phyloP scores from a whole-genome alignment of 495 filamentous ascomycete species.

The Penicillium steckii region DNA sequence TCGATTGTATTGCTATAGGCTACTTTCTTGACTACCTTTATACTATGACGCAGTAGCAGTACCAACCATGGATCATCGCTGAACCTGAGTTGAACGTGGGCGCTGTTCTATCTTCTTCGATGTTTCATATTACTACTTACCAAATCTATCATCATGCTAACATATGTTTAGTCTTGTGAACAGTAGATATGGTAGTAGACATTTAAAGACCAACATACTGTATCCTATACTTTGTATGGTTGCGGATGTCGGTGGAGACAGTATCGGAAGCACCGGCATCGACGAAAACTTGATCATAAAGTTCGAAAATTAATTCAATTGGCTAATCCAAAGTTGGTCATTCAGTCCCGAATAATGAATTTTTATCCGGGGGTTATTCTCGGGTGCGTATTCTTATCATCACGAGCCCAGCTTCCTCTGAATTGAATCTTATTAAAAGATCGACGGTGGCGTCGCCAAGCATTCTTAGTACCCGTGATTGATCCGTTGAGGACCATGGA shows the following conservation, averaged over 20 bases:
- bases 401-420: neutral
- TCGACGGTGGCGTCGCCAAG: neutral
- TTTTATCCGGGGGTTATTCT: neutral
- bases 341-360: neutral
- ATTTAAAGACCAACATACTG: too few species aligned
- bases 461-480: neutral
- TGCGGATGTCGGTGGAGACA: neutral
- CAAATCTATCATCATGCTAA: too few species aligned
- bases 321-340: neutral
- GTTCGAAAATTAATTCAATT: neutral
- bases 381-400: neutral
- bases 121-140: too few species aligned
- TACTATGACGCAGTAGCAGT: too few species aligned
- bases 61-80: too few species aligned
- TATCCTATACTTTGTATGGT: neutral
- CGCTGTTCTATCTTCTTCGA: too few species aligned
- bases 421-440: neutral
- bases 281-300: neutral
- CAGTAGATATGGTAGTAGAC: too few species aligned
- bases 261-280: neutral
- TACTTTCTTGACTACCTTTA: neutral
- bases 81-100: too few species aligned
- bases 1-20: neutral
- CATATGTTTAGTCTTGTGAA: too few species aligned
- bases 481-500: neutral